Evolutionary conservation across 306 rosid species (phyloP).

Genomic region (Vigna reflexopilosa): DNA sequence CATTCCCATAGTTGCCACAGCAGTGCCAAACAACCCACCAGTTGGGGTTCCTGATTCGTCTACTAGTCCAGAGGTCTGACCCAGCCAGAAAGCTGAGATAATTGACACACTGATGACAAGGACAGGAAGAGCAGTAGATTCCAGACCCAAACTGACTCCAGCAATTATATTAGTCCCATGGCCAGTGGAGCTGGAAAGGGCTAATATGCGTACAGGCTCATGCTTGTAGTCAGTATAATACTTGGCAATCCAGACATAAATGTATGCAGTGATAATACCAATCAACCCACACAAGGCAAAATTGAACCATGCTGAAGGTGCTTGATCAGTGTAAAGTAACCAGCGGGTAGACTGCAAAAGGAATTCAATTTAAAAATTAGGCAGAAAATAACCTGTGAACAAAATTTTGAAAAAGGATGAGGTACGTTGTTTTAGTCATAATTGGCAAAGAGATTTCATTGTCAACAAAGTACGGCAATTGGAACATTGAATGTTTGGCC

Average conservation of each 20-base stretch:
- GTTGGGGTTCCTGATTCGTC: conserved; percentile 87
- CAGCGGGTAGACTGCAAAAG: conserved; percentile 89
- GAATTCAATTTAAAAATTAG: conserved; percentile 43
- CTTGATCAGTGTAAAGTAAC: conserved; percentile 96
- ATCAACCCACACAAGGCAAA: conserved; percentile 96
- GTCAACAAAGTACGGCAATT: conserved; percentile 23
- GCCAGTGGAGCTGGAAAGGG: conserved; percentile 93
- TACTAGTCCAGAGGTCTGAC: conserved; percentile 84
- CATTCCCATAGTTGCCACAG: conserved; percentile 99
- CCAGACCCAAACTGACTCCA: conserved; percentile 97
- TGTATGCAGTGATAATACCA: conserved; percentile 94
- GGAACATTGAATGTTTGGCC: conserved; percentile 25
- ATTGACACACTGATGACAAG: conserved; percentile 92
- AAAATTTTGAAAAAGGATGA: conserved; percentile 26
- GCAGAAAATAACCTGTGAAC: conserved; percentile 30
- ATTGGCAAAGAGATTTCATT: conserved; percentile 35
- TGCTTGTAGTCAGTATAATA: conserved; percentile 97
- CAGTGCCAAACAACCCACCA: conserved; percentile 98
- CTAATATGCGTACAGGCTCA: conserved; percentile 96
- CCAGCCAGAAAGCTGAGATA: conserved; percentile 92
- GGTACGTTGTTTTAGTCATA: conserved; percentile 32
- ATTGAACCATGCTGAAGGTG: conserved; percentile 98
- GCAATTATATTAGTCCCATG: conserved; percentile 99
- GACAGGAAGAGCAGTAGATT: conserved; percentile 98
- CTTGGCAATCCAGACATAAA: conserved; percentile 89